Evolutionary conservation across 257 asterid species (phyloP), one percentile per base, ranked within the genome.

Genomic region (Buddleja alternifolia): DNA sequence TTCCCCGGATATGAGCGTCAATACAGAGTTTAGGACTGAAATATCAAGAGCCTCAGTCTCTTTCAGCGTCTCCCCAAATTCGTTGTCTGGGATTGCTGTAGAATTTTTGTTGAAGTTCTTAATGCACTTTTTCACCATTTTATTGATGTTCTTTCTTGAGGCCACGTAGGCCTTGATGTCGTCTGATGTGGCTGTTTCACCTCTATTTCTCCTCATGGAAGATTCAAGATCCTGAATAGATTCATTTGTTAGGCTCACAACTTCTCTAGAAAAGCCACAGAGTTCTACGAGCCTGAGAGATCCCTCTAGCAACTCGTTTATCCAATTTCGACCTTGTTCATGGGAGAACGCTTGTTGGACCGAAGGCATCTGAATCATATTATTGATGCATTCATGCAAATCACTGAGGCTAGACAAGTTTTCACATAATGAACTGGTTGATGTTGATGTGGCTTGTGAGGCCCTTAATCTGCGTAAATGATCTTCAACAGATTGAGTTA

Each of bases 391-490:
- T n/a, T n/a, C n/a, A n/a, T n/a, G n/a, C n/a, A n/a, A n/a, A n/a
- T n/a, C n/a, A n/a, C 11, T 69, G 24, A 85, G 81, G 56, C 76
- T 73, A 55, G 74, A 73, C 77, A 85, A 74, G 37, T 46, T 75
- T 34, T 67, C 37, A 58, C 69, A 78, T n/a, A 74, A n/a, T 4
- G 57, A 74, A 25, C 73, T 50, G 16, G 82, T 61, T 8, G 83
- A 66, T 3, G 77, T 52, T 5, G 78, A 45, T 25, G 74, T 15
- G 2, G 4, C 60, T 66, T 50, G 59, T 0, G 83, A 78, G 37
- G 83, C 65, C 61, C 61, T 80, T 60, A 83, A 68, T 45, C 80
- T 83, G 52, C 52, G 63, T 24, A 80, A 32, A 1, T 72, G 70
- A 55, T 76, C 69, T 52, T 72, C 73, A 4, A 69, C 72, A 6